Evolutionary conservation across 306 rosid species (phyloP).

Genomic region (Castanopsis chinensis): DNA sequence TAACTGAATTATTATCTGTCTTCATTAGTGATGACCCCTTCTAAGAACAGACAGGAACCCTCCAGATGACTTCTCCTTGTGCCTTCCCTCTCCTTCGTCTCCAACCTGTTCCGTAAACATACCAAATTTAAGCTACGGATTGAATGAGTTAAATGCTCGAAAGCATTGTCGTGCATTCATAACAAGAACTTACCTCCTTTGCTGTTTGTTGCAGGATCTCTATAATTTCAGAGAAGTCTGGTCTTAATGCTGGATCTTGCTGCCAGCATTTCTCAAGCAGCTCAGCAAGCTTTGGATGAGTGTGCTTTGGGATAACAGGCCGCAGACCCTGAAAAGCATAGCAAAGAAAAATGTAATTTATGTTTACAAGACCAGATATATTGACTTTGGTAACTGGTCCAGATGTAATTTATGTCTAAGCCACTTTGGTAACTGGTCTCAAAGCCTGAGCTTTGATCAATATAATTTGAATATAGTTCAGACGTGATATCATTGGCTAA

Average conservation of each 20-base stretch:
- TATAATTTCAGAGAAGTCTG: constrained; percentile 80
- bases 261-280: constrained; percentile 91
- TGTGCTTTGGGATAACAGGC: constrained; percentile 79
- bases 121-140: background rate
- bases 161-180: background rate
- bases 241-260: constrained; percentile 76
- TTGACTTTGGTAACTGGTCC: background rate
- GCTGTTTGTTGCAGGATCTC: constrained; percentile 61
- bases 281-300: constrained; percentile 76
- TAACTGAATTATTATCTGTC: constrained; percentile 12
- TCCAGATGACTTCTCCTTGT: constrained; percentile 52
- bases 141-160: background rate
- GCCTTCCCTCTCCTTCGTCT: constrained; percentile 70
- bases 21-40: constrained; percentile 58
- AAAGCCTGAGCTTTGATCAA: background rate
- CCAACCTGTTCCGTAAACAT: constrained; percentile 46
- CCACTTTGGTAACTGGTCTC: background rate
- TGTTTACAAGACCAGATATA: background rate
- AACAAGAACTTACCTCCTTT: constrained; percentile 54
- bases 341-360: constrained; percentile 5
- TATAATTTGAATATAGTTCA: background rate
- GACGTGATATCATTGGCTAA: background rate
- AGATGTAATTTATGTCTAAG: background rate
- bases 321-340: constrained; percentile 65
- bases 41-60: constrained; percentile 67